Base-by-base conservation (phyloP, 2,329 filamentous ascomycete species). In the Coniochaeta pulveracea region DNA sequence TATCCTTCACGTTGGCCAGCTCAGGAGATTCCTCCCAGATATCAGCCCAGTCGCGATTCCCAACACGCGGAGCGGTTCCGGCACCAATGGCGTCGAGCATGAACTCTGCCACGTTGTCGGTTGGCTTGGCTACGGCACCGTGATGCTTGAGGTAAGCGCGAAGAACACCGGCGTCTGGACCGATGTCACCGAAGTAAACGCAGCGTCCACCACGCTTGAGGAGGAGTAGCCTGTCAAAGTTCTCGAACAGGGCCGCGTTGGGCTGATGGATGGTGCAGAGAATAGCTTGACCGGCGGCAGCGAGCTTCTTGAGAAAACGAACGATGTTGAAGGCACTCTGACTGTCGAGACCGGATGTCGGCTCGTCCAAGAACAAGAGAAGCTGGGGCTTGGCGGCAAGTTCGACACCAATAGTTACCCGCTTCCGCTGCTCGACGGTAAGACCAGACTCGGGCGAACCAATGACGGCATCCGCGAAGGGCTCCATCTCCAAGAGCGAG, bases 231-330 rank as follows among this genome's bases (percentile, higher is more conserved):
- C 85, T 72, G 50, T 93, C 85, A 43, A 93, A 94, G 54, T 86
- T 80, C 54, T 91, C 83, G 45, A 94, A 93, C 0, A 93, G 66
- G 0, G 83, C 77, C 11, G 83, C 82, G 43, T 86, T 89, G 2
- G 86, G 85, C 52, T 93, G 86, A 53, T 93, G 86, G 41, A 93
- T 93, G 0, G 86, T 93, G 58, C 85, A 93, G 4, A 93, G 69
- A 44, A 93, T 85, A 8, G 85, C 85, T 51, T 93, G 86, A 2
- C 85, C 86, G 3, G 81, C 80, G n/a, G 69, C 64, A 32, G 80
- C 76, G 5, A 85, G 68, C 57, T 85, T 85, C 46, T 74, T 75
- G n/a, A 86, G 61, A 63, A 85, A 83, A 21, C 79, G 76, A 17
- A 84, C 76, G 43, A 85, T 85, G 54, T 83, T 83, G 61, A 79